phyloP scores from a whole-genome alignment of 1,284 basidiomycete species.

The Austroboletus niveus region DNA sequence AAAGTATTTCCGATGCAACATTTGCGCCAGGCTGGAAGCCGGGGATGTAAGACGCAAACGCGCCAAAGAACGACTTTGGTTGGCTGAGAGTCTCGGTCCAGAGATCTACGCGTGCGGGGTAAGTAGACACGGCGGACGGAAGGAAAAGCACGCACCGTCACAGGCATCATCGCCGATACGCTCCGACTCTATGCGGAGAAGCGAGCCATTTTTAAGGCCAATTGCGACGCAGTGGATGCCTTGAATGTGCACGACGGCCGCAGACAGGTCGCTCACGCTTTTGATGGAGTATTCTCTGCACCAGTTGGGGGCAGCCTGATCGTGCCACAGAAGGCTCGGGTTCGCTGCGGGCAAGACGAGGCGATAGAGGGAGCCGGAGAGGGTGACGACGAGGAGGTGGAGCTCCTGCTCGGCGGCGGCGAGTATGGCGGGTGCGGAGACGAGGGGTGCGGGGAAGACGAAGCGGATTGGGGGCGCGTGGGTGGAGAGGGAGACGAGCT shows the following conservation, averaged over 20 bases:
- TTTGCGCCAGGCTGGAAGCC: constrained; percentile 44
- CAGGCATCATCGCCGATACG: constrained; percentile 48
- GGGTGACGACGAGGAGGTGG: constrained; percentile 70
- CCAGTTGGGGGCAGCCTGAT: constrained; percentile 53
- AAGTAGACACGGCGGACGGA: constrained; percentile 1
- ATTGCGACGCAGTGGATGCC: constrained; percentile 69
- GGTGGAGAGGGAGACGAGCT: constrained; percentile 71
- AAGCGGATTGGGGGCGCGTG: constrained; percentile 68
- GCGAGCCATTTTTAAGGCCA: constrained; percentile 63
- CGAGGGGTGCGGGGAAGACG: constrained; percentile 71
- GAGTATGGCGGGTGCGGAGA: constrained; percentile 66
- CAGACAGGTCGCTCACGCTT: constrained; percentile 43
- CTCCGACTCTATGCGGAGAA: constrained; percentile 70
- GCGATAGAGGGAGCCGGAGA: constrained; percentile 73
- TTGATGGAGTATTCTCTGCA: constrained; percentile 68
- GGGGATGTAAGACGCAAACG: constrained; percentile 66
- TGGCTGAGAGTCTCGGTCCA: constrained; percentile 69
- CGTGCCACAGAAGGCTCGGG: constrained; percentile 56
- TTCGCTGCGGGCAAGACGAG: constrained; percentile 64
- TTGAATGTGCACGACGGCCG: constrained; percentile 65
- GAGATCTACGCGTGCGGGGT: constrained; percentile 42
- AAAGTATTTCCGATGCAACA: constrained; percentile 58
- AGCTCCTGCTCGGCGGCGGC: constrained; percentile 59
- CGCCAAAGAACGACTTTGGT: constrained; percentile 59
- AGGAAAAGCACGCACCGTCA: constrained; percentile 46